Evolutionary conservation across 2,329 filamentous ascomycete species (phyloP).

Genomic region (Cladophialophora yegresii): DNA sequence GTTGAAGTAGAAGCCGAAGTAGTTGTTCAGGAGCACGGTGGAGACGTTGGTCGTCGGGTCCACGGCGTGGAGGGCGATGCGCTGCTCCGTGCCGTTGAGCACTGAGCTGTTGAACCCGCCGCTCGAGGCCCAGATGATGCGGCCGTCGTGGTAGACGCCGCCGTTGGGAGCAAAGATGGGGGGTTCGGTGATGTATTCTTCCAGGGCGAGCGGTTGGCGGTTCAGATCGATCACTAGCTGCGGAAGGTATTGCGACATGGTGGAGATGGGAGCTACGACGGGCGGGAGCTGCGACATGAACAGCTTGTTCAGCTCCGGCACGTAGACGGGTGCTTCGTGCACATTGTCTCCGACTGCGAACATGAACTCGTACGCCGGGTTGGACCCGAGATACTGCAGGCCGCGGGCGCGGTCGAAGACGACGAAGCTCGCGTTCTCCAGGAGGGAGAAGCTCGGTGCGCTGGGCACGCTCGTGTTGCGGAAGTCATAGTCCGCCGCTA

Average conservation of each 20-base stretch:
- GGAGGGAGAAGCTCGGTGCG: slow-evolving; percentile 39
- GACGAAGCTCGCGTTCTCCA: slow-evolving; percentile 42
- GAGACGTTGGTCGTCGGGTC: slow-evolving; percentile 50
- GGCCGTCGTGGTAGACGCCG: slow-evolving; percentile 45
- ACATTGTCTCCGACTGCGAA: slow-evolving; percentile 44
- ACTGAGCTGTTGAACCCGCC: slow-evolving; percentile 41
- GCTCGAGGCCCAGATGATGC: slow-evolving; percentile 46
- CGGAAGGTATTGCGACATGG: slow-evolving; percentile 35
- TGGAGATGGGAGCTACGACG: slow-evolving; percentile 31
- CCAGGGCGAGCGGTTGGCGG: slow-evolving; percentile 45
- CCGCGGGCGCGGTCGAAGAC: slow-evolving; percentile 44
- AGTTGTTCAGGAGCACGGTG: slow-evolving; percentile 50
- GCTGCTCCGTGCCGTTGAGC: slow-evolving; percentile 44
- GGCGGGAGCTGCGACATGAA: slow-evolving; percentile 45
- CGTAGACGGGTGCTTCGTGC: slow-evolving; percentile 50
- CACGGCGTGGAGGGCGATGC: slow-evolving; percentile 47
- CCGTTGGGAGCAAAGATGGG: slow-evolving; percentile 50
- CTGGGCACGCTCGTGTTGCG: slow-evolving; percentile 42
- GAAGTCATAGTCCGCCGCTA: slow-evolving; percentile 37
- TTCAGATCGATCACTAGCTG: slow-evolving; percentile 49
- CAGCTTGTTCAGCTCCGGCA: slow-evolving; percentile 45
- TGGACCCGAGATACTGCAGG: slow-evolving; percentile 43
- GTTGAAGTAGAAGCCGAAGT: slow-evolving; percentile 51
- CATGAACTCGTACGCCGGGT: slow-evolving; percentile 44
- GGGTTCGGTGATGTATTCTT: slow-evolving; percentile 44